Conservation (phyloP, 371 early-diverging fungal genomes). For the Blyttiomyces sp. region DNA sequence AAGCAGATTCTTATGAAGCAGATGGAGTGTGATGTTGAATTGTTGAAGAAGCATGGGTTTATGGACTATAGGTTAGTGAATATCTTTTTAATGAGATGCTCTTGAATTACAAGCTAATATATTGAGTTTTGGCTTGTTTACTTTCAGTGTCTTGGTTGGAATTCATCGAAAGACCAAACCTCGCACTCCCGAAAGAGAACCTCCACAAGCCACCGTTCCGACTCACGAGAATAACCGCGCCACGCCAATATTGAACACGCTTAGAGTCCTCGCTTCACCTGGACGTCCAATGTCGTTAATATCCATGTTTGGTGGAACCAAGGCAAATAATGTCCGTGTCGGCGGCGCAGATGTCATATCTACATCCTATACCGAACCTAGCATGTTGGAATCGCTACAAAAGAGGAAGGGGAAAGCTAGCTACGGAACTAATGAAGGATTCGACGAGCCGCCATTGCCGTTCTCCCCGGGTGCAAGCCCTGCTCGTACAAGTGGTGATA, state of each 20-base stretch:
- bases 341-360: too few relatives aligned
- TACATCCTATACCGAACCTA: too few relatives aligned
- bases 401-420: too few relatives aligned
- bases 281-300: background rate
- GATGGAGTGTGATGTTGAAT: constrained; percentile 42
- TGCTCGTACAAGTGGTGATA: too few relatives aligned
- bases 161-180: constrained; percentile 19
- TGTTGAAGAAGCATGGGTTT: constrained; percentile 48
- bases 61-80: constrained; percentile 56
- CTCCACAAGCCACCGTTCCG: too few relatives aligned
- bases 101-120: background rate
- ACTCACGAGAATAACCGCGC: background rate
- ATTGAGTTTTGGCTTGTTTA: background rate
- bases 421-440: too few relatives aligned
- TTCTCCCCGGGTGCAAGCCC: too few relatives aligned
- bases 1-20: constrained; percentile 38
- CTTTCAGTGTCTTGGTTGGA: constrained; percentile 32
- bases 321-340: too few relatives aligned
- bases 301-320: too few relatives aligned
- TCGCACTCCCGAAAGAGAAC: too few relatives aligned
- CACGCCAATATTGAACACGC: background rate
- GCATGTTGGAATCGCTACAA: too few relatives aligned
- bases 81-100: background rate
- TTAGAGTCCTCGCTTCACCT: background rate
- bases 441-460: too few relatives aligned